These are phyloP conservation scores for Phialemonium atrogriseum DNA, from an alignment of 2,329 filamentous ascomycete genomes.

Conservation along the genomic window DNA sequence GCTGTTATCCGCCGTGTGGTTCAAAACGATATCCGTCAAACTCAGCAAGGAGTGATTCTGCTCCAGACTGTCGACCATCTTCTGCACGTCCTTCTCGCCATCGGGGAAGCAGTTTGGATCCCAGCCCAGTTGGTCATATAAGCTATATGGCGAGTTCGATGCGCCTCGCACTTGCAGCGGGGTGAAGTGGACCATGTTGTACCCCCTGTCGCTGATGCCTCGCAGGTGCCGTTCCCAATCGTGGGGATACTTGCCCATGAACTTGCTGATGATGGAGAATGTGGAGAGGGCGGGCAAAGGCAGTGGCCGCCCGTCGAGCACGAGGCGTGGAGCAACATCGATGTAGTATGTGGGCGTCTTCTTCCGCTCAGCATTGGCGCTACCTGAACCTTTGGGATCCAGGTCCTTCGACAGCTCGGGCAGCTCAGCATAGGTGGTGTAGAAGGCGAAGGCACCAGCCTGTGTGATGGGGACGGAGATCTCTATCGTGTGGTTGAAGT, in stretches of 20 bases:
- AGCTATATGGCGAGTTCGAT: constrained; percentile 95
- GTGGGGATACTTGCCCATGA: constrained; percentile 85
- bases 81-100: constrained; percentile 73
- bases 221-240: constrained; percentile 87
- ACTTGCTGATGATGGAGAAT: constrained; percentile 94
- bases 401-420: constrained; percentile 62
- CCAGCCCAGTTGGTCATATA: constrained; percentile 86
- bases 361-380: constrained; percentile 44
- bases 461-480: constrained; percentile 80
- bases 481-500: constrained; percentile 87
- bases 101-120: constrained; percentile 74
- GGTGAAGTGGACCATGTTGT: constrained; percentile 99
- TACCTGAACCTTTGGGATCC: constrained; percentile 34
- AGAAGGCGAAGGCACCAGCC: constrained; percentile 88
- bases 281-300: constrained; percentile 83
- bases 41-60: constrained; percentile 76
- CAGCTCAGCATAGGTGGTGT: constrained; percentile 83
- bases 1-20: constrained; percentile 94
- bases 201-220: constrained; percentile 83
- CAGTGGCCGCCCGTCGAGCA: constrained; percentile 63
- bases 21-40: constrained; percentile 94
- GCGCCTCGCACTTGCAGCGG: constrained; percentile 80
- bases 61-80: constrained; percentile 74
- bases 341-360: constrained; percentile 81
- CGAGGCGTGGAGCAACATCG: constrained; percentile 78